Conservation (phyloP, 805 yeast genomes). For the Ogataea henricii region DNA sequence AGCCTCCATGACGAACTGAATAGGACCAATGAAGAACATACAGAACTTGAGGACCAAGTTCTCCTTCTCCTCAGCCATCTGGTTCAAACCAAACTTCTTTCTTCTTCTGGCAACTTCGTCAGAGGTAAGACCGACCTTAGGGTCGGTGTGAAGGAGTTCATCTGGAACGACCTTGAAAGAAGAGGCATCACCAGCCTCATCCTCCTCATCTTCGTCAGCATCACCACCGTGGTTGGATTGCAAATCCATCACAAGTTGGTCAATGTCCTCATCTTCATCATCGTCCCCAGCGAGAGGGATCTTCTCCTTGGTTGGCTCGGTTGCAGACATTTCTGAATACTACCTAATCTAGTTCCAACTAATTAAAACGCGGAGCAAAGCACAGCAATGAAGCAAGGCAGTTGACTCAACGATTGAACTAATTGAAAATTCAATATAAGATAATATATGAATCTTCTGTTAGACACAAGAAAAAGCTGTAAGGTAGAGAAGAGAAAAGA, state of each 20-base stretch:
- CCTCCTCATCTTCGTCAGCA: conserved; percentile 54
- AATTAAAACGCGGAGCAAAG: conserved; percentile 10
- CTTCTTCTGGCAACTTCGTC: conserved; percentile 83
- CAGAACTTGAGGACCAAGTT: conserved; percentile 76
- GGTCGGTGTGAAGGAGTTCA: conserved; percentile 81
- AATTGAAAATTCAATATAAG: conserved; percentile 13
- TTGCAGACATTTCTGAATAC: conserved; percentile 21
- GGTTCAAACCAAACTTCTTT: conserved; percentile 88
- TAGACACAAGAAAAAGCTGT: conserved; percentile 6
- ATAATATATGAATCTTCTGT: conserved; percentile 7
- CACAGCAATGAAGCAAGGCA: conserved; percentile 8
- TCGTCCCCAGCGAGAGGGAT: conserved; percentile 44
- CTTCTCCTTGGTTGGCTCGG: conserved; percentile 31
- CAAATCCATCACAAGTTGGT: conserved; percentile 73
- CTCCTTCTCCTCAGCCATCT: conserved; percentile 88
- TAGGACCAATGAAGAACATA: conserved; percentile 91
- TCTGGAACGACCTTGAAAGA: conserved; percentile 82
- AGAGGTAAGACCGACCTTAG: conserved; percentile 69
- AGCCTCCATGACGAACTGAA: conserved; percentile 96
- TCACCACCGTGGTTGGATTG: conserved; percentile 61
- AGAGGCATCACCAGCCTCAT: conserved; percentile 51
- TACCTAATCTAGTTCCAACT: conserved; percentile 10
- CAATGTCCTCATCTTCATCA: conserved; percentile 71
- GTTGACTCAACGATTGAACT: conserved; percentile 18
- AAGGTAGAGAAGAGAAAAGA: conserved; percentile 11